Percentiles rank a stretch among this genome's conserved stretches.
Conservation (phyloP, 2,329 filamentous ascomycete species). For the Scolecobasidium constrictum region DNA sequence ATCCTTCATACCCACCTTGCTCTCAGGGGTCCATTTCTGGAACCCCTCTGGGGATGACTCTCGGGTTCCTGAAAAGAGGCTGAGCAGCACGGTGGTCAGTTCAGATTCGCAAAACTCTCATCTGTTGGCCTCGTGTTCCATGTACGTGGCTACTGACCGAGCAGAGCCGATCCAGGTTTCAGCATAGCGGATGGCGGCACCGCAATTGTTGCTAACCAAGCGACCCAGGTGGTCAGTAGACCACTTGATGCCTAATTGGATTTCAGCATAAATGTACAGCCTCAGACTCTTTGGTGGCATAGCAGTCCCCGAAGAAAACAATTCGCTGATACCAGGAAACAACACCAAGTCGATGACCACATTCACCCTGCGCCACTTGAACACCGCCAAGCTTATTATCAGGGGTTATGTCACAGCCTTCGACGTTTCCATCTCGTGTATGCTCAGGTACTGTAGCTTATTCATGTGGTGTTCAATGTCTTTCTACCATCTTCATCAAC, state of each 20-base stretch:
- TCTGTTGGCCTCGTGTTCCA: constrained; percentile 2
- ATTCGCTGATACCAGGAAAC: constrained; percentile 3
- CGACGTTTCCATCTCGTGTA: not conserved
- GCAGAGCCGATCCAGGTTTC: constrained; percentile 2
- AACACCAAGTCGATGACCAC: constrained; percentile 3
- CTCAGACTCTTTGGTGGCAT: constrained; percentile 5
- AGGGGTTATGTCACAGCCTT: constrained; percentile 1
- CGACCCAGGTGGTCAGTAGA: not conserved
- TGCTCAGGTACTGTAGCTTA: constrained; percentile 1
- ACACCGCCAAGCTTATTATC: constrained; percentile 2
- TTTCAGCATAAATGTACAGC: not conserved
- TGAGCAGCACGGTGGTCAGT: constrained; percentile 1
- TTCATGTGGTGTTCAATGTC: not conserved
- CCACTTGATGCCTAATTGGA: not conserved
- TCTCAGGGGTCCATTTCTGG: constrained; percentile 2
- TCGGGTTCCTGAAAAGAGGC: constrained; percentile 3
- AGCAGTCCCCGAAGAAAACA: constrained; percentile 2
- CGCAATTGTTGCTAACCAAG: constrained; percentile 2
- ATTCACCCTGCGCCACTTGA: constrained; percentile 3
- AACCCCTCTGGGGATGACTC: not conserved
- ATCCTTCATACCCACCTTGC: constrained; percentile 1
- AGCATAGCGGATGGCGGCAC: not conserved
- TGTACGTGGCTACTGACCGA: constrained; percentile 2
- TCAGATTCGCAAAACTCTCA: not conserved
- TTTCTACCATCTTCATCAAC: constrained; percentile 2